phyloP scores from a whole-genome alignment of 2,329 filamentous ascomycete species.

The Ceratocystis harringtonii region DNA sequence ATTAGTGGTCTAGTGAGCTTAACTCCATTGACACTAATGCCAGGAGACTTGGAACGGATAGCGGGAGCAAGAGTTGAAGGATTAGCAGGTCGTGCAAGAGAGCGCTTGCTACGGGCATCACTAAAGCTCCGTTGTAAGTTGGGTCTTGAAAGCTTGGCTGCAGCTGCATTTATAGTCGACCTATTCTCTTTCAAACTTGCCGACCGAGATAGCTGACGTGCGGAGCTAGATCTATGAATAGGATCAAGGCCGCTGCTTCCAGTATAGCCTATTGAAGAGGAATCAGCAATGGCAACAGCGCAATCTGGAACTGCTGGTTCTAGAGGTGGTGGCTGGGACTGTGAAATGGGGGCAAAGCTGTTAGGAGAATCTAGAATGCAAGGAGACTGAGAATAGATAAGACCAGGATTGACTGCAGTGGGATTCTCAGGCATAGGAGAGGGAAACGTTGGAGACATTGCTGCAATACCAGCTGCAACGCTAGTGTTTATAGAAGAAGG shows the following conservation, averaged over 20 bases:
- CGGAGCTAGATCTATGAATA: not conserved
- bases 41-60: conserved; percentile 23
- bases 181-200: conserved; percentile 31
- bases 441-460: conserved; percentile 31
- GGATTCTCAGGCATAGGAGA: conserved; percentile 21
- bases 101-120: conserved; percentile 36
- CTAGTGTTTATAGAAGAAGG: not conserved
- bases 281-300: conserved; percentile 4
- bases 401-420: conserved; percentile 41
- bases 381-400: conserved; percentile 39
- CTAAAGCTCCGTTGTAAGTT: conserved; percentile 41
- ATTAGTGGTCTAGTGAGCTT: conserved; percentile 18
- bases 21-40: conserved; percentile 13
- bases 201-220: conserved; percentile 28
- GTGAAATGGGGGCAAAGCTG: not conserved
- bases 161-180: conserved; percentile 32
- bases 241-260: too few species aligned
- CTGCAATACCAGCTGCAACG: conserved; percentile 7
- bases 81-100: conserved; percentile 26
- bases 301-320: not conserved
- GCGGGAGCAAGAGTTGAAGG: conserved; percentile 36
- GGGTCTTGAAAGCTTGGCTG: conserved; percentile 30
- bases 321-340: not conserved
- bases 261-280: conserved; percentile 10
- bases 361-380: conserved; percentile 28